Evolutionary conservation across 495 filamentous ascomycete species (phyloP), one percentile per base, ranked within the genome.

Genomic region (Neurospora intermedia): DNA sequence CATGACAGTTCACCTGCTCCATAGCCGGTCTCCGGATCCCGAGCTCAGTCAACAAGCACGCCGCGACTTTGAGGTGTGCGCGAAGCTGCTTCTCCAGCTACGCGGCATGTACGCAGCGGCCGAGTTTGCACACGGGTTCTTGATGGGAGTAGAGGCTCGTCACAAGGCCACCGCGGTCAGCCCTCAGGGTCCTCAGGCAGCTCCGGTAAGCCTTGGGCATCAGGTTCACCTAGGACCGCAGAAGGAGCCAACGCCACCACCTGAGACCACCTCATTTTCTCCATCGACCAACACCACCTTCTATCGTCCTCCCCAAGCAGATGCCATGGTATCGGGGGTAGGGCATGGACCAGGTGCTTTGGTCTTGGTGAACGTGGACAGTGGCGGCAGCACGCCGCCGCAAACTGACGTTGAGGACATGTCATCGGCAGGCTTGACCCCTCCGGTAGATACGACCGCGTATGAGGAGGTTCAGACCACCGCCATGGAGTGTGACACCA

Each of bases 1-100:
- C 15, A 92, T 96, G 80, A 96, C 97, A 74, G 94, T 96, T 71
- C 93, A 97, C 77, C 85, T 97, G 23, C 87, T 97, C 4, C 93
- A 96, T 77, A 94, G 96, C 85, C 96, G 94, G 77, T 91, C 90
- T 46, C 90, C 87, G 59, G 87, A 92, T 73, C 87, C 88, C 8
- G 88, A 87, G 69, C 88, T 91, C 18, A 86, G 92, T 31, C 87
- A 89, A 73, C 82, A 88, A 43, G 92, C 91, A 72, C 84, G 92
- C 69, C 87, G 90, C 69, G 91, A 92, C 69, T 97, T 96, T 83
- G 90, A 88, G 78, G 88, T 93, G 78, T 96, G 93, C 83, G 94
- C 96, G 91, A 87, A 88, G 46, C 93, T 95, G 71, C 89, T 97
- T 81, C 87, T 92, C 76, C 88, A 88, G 69, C 86, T 97, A 16